Evolutionary conservation across 768 basidiomycete species (phyloP).

Genomic region (Termitomyces sp.): DNA sequence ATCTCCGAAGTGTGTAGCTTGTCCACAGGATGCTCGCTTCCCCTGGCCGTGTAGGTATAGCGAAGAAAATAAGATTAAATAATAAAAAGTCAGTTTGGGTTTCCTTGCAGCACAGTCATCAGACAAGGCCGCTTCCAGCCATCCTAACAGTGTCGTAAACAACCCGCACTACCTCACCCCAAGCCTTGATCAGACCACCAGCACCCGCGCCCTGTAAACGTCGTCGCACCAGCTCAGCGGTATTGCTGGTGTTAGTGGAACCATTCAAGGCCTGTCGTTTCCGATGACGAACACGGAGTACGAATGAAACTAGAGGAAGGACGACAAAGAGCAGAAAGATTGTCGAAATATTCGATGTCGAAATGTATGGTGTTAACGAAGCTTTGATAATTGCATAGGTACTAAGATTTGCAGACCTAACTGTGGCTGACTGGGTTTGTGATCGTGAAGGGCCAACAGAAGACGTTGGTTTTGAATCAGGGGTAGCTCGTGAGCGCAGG

Average conservation of each 20-base stretch:
- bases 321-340: slow-evolving; percentile 42
- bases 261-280: slow-evolving; percentile 23
- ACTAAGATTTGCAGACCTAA: slow-evolving; percentile 20
- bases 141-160: slow-evolving; percentile 66
- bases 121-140: slow-evolving; percentile 73
- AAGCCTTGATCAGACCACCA: slow-evolving; percentile 32
- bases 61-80: background rate
- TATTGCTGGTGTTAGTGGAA: slow-evolving; percentile 21
- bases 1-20: background rate
- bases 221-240: slow-evolving; percentile 54
- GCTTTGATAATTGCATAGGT: slow-evolving; percentile 41
- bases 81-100: background rate
- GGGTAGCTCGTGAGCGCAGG: slow-evolving; percentile 13
- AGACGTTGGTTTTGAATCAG: slow-evolving; percentile 16
- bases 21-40: background rate
- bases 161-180: slow-evolving; percentile 45
- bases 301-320: slow-evolving; percentile 39
- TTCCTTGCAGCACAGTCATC: slow-evolving; percentile 8
- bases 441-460: slow-evolving; percentile 10
- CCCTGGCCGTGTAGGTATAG: background rate
- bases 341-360: slow-evolving; percentile 40
- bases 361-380: slow-evolving; percentile 43
- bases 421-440: slow-evolving; percentile 12
- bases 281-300: slow-evolving; percentile 45
- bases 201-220: slow-evolving; percentile 40